Percentiles rank a stretch among this genome's conserved stretches.
Conservation (phyloP, 1,284 basidiomycete genomes). For the Ceratobasidium sp. region DNA sequence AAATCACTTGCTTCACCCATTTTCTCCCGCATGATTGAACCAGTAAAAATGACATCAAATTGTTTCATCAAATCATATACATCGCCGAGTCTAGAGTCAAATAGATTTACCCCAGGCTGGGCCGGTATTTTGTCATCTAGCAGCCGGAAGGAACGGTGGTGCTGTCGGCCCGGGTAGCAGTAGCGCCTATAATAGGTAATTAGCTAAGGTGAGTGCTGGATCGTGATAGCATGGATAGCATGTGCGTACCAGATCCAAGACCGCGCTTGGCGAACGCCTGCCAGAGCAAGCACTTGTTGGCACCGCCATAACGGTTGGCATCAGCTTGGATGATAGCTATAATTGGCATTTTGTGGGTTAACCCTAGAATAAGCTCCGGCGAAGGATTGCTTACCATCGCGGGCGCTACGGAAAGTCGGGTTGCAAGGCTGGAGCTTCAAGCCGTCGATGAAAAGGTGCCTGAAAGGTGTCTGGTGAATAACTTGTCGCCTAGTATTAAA, state of each 20-base stretch:
- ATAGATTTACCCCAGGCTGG: background rate
- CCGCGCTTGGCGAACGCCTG: conserved; percentile 47
- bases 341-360: background rate
- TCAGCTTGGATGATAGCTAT: conserved; percentile 48
- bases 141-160: conserved; percentile 43
- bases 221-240: too few relatives aligned
- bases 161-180: conserved; percentile 38
- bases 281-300: conserved; percentile 49
- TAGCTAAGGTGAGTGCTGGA: too few relatives aligned
- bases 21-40: too few relatives aligned
- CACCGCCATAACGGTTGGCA: conserved; percentile 48
- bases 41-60: background rate
- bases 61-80: conserved; percentile 9
- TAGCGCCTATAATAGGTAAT: conserved; percentile 1
- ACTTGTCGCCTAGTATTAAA: background rate
- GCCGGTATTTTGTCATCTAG: conserved; percentile 31
- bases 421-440: conserved; percentile 49
- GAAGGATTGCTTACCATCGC: conserved; percentile 29
- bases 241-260: conserved; percentile 13
- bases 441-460: conserved; percentile 40
- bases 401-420: conserved; percentile 46
- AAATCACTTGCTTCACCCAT: too few relatives aligned
- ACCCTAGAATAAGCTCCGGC: background rate
- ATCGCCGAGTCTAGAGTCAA: conserved; percentile 12
- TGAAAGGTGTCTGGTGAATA: background rate